phyloP scores from a whole-genome alignment of 1,284 basidiomycete genomes.

The Irpex sp. region DNA sequence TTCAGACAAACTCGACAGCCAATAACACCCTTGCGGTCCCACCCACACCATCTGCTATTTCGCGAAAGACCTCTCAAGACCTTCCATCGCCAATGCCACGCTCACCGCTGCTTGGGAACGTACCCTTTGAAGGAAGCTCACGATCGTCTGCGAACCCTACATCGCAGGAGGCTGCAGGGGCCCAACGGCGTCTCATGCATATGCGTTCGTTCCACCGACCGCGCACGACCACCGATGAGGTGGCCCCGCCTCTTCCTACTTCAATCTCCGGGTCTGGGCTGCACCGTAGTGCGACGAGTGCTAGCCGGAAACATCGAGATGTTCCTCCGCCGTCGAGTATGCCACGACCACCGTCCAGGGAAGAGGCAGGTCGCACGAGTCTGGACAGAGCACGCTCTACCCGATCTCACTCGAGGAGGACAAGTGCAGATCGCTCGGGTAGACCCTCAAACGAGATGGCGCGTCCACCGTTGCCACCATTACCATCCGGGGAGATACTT shows the following conservation, averaged over 20 bases:
- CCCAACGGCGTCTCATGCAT: slow-evolving; percentile 35
- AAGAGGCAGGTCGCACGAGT: slow-evolving; percentile 4
- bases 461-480: slow-evolving; percentile 17
- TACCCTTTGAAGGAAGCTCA: neutral
- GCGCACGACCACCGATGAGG: slow-evolving; percentile 12
- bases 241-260: slow-evolving; percentile 14
- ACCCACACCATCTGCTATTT: slow-evolving; percentile 4
- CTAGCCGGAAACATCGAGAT: slow-evolving; percentile 10
- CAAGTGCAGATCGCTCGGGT: slow-evolving; percentile 19
- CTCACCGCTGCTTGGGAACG: slow-evolving; percentile 13
- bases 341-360: slow-evolving; percentile 2
- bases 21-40: slow-evolving; percentile 3
- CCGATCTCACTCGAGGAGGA: slow-evolving; percentile 16
- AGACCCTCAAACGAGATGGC: slow-evolving; percentile 7
- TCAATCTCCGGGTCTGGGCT: slow-evolving; percentile 5
- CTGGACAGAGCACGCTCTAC: slow-evolving; percentile 20
- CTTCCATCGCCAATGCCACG: slow-evolving; percentile 19
- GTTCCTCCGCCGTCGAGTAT: slow-evolving; percentile 10
- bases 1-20: slow-evolving; percentile 30
- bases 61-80: slow-evolving; percentile 9
- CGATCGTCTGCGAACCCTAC: neutral
- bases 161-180: slow-evolving; percentile 20
- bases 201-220: slow-evolving; percentile 56
- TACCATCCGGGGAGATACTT: slow-evolving; percentile 4
- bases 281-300: slow-evolving; percentile 14